Base-by-base conservation (phyloP, 495 filamentous ascomycete species). In the Cairneyella variabilis region DNA sequence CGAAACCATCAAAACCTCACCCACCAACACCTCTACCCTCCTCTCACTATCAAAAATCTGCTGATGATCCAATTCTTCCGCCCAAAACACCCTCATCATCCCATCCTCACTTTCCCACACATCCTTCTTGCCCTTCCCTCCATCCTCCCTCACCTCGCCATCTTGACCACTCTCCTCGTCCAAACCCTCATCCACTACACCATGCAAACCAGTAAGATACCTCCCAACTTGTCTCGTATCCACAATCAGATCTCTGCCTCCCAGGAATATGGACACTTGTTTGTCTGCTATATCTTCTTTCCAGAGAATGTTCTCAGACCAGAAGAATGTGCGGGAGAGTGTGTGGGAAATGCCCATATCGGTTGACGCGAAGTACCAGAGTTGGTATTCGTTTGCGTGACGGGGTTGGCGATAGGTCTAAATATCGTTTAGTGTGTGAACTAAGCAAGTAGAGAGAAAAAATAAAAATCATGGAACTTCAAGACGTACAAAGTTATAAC, bases 231-330 rank as follows among this genome's bases (percentile, higher is more conserved):
- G 63, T 12, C 65, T 53, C 3, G 71, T 72, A 57, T 77, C 57
- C 1, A 77, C 73, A 42, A 80, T 76, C 10, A 76, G 51, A 65
- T 80, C 77, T 44, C 60, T 58, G 7, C 66, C 67, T 6, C 64
- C 65, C 12, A 80, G 58, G 10, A 58, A 61, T 0, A 75, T 73
- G 3, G 77, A 76, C 8, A 72, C 59, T 21, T 61, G 49, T 10
- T 62, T 61, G 16, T 34, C 49, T 14, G 16, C 10, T 1, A 76
- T 23, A 28, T 78, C 75, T 14, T 75, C 62, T 48, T 68, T 76
- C 75, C 74, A 78, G 23, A 78, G 57, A 23, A 76, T 70, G 48
- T 71, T 73, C 50, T 76, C 64, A 11, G 41, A 51, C 75, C 75
- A 78, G 63, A 77, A 76, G 59, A 78, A 77, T 23, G 65, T 60